Base-by-base conservation (phyloP, 108 stramenopile genomes). In the Mayamaea pseudoterrestris region DNA sequence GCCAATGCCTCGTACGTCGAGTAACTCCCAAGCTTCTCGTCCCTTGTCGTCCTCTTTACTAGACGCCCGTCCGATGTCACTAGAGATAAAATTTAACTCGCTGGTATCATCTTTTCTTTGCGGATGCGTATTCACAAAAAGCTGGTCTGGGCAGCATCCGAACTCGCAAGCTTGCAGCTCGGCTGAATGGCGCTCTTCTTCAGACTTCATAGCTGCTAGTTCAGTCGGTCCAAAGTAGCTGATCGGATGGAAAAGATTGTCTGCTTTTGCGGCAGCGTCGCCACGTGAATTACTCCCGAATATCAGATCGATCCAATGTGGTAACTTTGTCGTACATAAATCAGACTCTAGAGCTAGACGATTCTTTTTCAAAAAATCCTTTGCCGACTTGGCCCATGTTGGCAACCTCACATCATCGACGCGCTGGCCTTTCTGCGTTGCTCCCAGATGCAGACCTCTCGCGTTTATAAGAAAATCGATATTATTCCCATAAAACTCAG, bases 221-320 rank as follows among this genome's bases (percentile, higher is more conserved):
- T 82, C 83, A 9, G 50, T 29, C 16, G 83, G 72, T 12, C 74
- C 73, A 23, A 95, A 74, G 47, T 97, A 97, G 1, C 93, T 81
- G 22, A 69, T 70, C 17, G 74, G 72, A 66, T 95, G 94, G 65
- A 94, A 97, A 17, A 97, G 50, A 49, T 95, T 95, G 42, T 66
- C 54, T 0, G 80, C 83, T 29, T 74, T 62, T 39, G 69, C 66
- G 5, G 98, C 95, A 6, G 69, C 83, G 35, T 71, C 61, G 23
- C 97, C 97, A 22, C 90, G 74, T 41, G 93, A 92, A 41, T 71
- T 84, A 50, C 50, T 62, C 14, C 98, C 98, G 58, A 99, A 99
- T 25, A 98, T 87, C 35, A 99, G 73, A 52, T 99, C 98, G 45
- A 99, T 95, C 98, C 98, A 99, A 45, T 64, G 41, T 14, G 96